These are phyloP conservation scores for Trichoderma oligosporum DNA, from an alignment of 2,329 filamentous ascomycete genomes.

Conservation along the genomic window DNA sequence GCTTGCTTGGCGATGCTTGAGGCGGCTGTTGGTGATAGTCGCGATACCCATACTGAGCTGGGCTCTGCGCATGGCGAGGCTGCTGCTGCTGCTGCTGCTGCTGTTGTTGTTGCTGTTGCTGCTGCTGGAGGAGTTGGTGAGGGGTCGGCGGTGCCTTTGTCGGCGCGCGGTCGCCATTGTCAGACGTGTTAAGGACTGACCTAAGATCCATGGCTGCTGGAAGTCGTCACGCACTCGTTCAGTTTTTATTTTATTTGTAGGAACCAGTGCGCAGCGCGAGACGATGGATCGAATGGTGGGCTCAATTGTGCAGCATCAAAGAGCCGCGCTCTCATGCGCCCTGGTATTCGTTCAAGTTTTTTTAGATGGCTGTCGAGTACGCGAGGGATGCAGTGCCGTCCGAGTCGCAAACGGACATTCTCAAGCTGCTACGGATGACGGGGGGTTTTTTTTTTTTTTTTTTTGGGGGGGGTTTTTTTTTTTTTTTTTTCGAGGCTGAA, in stretches of 20 bases:
- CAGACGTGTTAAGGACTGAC: slow-evolving; percentile 53
- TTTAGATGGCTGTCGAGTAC: slow-evolving; percentile 19
- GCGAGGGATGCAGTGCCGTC: slow-evolving; percentile 21
- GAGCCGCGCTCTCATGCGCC: slow-evolving; percentile 15
- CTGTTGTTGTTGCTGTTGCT: slow-evolving; percentile 33
- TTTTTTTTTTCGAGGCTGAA: slow-evolving; percentile 15
- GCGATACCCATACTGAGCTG: slow-evolving; percentile 46
- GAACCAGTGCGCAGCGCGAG: slow-evolving; percentile 10
- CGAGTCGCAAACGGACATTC: slow-evolving; percentile 27
- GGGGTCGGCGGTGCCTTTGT: slow-evolving; percentile 33
- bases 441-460: no score
- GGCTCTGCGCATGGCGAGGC: slow-evolving; percentile 44
- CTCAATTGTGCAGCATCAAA: slow-evolving; percentile 17
- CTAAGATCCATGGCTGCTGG: slow-evolving; percentile 46
- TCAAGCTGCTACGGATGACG: slow-evolving; percentile 22
- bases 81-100: slow-evolving; percentile 32
- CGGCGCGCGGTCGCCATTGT: slow-evolving; percentile 40
- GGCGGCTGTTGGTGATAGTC: slow-evolving; percentile 43
- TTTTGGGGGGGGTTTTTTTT: no score
- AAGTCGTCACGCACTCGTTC: slow-evolving; percentile 6
- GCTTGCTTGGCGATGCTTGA: slow-evolving; percentile 48
- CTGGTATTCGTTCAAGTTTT: background rate
- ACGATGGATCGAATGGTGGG: slow-evolving; percentile 10
- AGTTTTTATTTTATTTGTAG: background rate
- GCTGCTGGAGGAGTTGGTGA: slow-evolving; percentile 34